Conservation (phyloP, 352 stramenopile genomes). For the Pythium insidiosum region DNA sequence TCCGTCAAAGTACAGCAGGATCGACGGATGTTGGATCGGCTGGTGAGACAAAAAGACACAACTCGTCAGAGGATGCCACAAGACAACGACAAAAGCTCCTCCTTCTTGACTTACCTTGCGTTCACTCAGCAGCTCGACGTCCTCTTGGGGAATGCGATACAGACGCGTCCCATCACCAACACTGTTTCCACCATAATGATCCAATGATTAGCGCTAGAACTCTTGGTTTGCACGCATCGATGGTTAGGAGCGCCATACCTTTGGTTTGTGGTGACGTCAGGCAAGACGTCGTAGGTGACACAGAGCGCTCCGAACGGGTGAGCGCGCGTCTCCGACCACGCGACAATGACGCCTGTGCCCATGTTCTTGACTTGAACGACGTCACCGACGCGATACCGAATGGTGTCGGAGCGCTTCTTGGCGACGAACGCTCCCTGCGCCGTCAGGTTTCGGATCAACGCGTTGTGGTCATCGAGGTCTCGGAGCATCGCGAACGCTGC, state of each 20-base stretch:
- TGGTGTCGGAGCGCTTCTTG: slow-evolving; percentile 35
- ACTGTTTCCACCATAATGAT: slow-evolving; percentile 15
- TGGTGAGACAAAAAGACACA: slow-evolving; percentile 5
- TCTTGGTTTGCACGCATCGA: background rate
- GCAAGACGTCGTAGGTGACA: slow-evolving; percentile 66
- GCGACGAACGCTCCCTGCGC: slow-evolving; percentile 34
- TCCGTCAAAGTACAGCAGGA: slow-evolving; percentile 75
- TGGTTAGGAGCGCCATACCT: slow-evolving; percentile 18
- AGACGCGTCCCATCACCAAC: slow-evolving; percentile 46
- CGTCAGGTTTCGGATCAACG: slow-evolving; percentile 36
- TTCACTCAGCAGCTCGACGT: slow-evolving; percentile 29
- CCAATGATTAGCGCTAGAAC: background rate
- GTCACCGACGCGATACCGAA: slow-evolving; percentile 62
- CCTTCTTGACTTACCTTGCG: slow-evolving; percentile 43
- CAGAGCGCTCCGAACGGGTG: slow-evolving; percentile 25
- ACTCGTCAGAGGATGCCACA: background rate
- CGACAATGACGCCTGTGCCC: slow-evolving; percentile 48
- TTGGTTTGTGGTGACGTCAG: slow-evolving; percentile 38
- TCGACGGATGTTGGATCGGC: slow-evolving; percentile 46
- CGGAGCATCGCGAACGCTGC: slow-evolving; percentile 44
- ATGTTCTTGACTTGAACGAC: slow-evolving; percentile 51
- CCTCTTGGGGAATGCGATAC: slow-evolving; percentile 48
- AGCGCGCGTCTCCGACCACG: slow-evolving; percentile 33
- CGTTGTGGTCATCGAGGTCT: slow-evolving; percentile 65
- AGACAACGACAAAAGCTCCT: too few relatives aligned